Conservation (phyloP, 1,139 yeast species). For the Diutina sp. region DNA sequence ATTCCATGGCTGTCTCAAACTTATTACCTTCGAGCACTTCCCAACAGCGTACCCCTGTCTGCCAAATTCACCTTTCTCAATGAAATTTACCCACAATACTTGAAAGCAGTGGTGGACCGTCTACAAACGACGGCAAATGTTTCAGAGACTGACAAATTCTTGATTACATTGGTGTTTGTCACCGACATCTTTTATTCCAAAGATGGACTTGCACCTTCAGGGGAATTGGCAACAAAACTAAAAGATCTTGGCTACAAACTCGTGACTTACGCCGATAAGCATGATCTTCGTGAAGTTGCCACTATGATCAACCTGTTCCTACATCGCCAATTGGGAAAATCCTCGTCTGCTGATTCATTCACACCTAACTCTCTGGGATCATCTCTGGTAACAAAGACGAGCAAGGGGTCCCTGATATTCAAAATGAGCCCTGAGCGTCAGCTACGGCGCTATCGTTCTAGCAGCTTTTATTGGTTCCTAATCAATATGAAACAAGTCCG, state of each 20-base stretch:
- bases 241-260: background rate
- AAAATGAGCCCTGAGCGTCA: background rate
- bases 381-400: background rate
- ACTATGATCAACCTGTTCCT: background rate
- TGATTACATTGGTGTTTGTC: background rate
- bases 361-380: background rate
- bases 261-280: background rate
- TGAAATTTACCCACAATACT: background rate
- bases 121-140: background rate
- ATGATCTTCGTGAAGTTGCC: background rate
- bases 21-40: background rate
- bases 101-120: background rate
- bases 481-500: background rate
- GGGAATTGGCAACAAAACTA: background rate
- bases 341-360: background rate
- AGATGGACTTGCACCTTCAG: background rate
- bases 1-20: background rate
- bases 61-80: background rate
- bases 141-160: background rate
- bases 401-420: background rate
- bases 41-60: background rate
- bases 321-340: background rate
- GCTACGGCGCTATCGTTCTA: background rate
- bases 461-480: background rate
- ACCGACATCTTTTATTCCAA: background rate